Conservation (phyloP, 2,329 filamentous ascomycete species). For the Myriosclerotinia duriaeana region DNA sequence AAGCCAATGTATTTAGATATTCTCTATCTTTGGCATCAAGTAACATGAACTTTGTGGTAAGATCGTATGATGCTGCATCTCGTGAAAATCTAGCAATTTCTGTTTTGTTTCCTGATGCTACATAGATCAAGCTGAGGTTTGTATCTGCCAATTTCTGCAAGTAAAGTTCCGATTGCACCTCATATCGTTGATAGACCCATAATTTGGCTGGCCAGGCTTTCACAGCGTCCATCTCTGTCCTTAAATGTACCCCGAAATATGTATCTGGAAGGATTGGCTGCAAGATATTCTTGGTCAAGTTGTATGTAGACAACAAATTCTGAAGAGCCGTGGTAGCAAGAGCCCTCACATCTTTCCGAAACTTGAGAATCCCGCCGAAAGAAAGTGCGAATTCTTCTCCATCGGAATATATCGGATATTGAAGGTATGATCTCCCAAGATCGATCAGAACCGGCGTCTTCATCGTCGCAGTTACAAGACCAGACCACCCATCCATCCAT, state of each 20-base stretch:
- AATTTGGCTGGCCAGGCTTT: conserved; percentile 29
- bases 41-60: conserved; percentile 46
- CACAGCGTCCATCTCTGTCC: conserved; percentile 34
- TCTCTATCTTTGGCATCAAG: conserved; percentile 41
- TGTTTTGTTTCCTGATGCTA: conserved; percentile 45
- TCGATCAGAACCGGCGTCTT: conserved; percentile 27
- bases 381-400: conserved; percentile 28
- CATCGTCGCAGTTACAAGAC: neutral
- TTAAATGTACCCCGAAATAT: conserved; percentile 35
- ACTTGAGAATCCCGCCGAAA: conserved; percentile 35
- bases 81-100: conserved; percentile 43
- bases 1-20: conserved; percentile 43
- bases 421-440: conserved; percentile 32
- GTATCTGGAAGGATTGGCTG: conserved; percentile 23
- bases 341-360: conserved; percentile 29
- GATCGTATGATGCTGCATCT: conserved; percentile 40
- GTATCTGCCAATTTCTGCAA: conserved; percentile 39
- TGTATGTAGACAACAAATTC: conserved; percentile 25
- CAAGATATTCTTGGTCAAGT: conserved; percentile 16
- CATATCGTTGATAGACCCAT: conserved; percentile 30
- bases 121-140: conserved; percentile 42
- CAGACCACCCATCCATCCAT: neutral
- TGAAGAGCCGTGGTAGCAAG: conserved; percentile 33
- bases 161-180: conserved; percentile 42
- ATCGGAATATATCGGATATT: conserved; percentile 33